Conservation (phyloP, 192 early-diverging fungal species). For the Umbelopsis sp. region DNA sequence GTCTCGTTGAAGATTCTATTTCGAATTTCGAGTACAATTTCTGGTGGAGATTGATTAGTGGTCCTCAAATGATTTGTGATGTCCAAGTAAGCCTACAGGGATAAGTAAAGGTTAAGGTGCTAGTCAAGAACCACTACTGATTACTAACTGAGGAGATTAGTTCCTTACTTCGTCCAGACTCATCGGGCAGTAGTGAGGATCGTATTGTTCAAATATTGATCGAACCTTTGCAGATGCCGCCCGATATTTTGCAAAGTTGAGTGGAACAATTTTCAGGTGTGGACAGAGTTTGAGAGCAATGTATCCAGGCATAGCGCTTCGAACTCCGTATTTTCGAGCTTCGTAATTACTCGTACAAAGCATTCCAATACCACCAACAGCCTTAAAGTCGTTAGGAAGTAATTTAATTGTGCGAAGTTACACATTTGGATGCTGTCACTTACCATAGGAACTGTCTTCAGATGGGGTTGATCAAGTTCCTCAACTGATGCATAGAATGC, state of each 20-base stretch:
- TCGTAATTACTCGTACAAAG: constrained; percentile 69
- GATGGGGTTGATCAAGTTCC: constrained; percentile 62
- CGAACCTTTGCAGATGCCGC: constrained; percentile 46
- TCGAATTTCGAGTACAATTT: constrained; percentile 55
- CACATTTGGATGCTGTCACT: too few species aligned
- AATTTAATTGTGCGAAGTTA: not conserved
- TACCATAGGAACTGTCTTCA: constrained; percentile 63
- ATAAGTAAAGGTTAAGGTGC: too few species aligned
- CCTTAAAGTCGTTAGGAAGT: not conserved
- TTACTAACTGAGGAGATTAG: too few species aligned
- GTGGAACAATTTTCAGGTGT: constrained; percentile 50
- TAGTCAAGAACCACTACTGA: too few species aligned
- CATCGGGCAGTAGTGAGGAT: constrained; percentile 57
- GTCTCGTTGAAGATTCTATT: constrained; percentile 48
- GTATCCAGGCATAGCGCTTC: constrained; percentile 69
- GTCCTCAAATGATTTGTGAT: constrained; percentile 45
- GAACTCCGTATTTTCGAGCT: constrained; percentile 64
- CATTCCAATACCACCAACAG: constrained; percentile 57
- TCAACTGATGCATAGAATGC: constrained; percentile 75
- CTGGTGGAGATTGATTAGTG: constrained; percentile 31
- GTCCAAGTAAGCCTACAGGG: constrained; percentile 37
- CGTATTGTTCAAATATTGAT: constrained; percentile 58
- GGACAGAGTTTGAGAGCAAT: constrained; percentile 63
- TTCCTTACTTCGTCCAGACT: constrained; percentile 51
- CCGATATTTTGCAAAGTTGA: constrained; percentile 56